Evolutionary conservation across 1,139 yeast species (phyloP).

Genomic region (Magnusiomyces suaveolens): DNA sequence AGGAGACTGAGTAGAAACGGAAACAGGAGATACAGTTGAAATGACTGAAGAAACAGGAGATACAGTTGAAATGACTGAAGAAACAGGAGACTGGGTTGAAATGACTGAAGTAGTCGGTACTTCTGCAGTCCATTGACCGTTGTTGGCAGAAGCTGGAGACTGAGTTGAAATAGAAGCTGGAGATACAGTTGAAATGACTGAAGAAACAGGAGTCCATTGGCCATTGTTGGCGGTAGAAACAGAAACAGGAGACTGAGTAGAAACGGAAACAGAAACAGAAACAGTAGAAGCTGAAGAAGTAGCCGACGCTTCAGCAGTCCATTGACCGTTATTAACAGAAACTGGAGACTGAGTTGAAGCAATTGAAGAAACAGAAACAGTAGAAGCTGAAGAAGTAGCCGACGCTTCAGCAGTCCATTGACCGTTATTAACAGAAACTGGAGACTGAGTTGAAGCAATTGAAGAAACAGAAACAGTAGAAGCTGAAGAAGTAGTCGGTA

Average conservation of each 20-base stretch:
- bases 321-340: not conserved
- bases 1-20: no score
- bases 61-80: not conserved
- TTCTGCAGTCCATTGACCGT: not conserved
- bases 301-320: not conserved
- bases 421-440: not conserved
- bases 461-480: not conserved
- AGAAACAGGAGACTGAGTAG: conserved; percentile 9
- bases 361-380: not conserved
- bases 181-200: not conserved
- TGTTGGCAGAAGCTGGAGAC: not conserved
- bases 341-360: conserved; percentile 2
- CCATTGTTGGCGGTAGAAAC: not conserved
- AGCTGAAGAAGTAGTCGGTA: not conserved
- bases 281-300: not conserved
- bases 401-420: not conserved
- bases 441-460: conserved; percentile 3
- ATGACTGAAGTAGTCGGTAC: not conserved
- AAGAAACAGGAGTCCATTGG: not conserved
- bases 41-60: not conserved
- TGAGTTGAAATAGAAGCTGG: not conserved
- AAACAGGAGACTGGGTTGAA: not conserved
- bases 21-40: not conserved
- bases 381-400: no score
- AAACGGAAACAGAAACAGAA: conserved; percentile 5